Base-by-base conservation (phyloP, 345 rosid species). In the Carallia pectinifolia region DNA sequence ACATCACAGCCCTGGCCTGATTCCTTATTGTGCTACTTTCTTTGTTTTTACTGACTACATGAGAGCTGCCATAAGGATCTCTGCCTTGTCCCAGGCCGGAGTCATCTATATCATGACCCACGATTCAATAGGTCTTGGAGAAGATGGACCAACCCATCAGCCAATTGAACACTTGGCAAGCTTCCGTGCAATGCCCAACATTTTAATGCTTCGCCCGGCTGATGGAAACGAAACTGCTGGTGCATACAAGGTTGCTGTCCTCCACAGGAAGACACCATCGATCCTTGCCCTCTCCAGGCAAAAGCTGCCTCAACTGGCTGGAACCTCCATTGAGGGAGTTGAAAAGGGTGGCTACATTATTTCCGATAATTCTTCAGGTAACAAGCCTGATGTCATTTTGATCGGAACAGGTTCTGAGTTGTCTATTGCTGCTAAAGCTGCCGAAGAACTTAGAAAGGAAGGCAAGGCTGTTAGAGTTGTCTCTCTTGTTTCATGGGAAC, bases 31-130 rank as follows among this genome's bases (percentile, higher is more conserved):
- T 64, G 99, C 99, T 60, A 96, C 99, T 47, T 96, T 96, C 97
- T 96, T 96, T 70, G 99, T 96, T 62, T 96, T 96, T 89, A 92
- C 99, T 6, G 99, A 96, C 81, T 96, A 96, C 97, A 92, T 96
- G 99, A 90, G 99, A 77, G 98, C 87, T 68, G 97, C 99, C 52
- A 96, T 96, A 7, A 87, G 99, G 76, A 85, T 96, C 68, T 90
- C 99, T 27, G 96, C 99, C 69, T 78, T 96, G 82, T 68, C 67
- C 55, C 89, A 92, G 80, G 88, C 98, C 62, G 88, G 99, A 59
- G 99, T 92, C 61, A 90, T 96, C 74, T 96, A 96, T 60, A 95
- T 96, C 17, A 96, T 96, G 99, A 96, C 99, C 72, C 99, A 96
- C 36, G 99, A 96, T 68, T 96, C 99, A 7, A 96, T 96, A 74